These are phyloP conservation scores for Polychytrium aggregatum DNA, from an alignment of 192 early-diverging fungal genomes.

Conservation along the genomic window DNA sequence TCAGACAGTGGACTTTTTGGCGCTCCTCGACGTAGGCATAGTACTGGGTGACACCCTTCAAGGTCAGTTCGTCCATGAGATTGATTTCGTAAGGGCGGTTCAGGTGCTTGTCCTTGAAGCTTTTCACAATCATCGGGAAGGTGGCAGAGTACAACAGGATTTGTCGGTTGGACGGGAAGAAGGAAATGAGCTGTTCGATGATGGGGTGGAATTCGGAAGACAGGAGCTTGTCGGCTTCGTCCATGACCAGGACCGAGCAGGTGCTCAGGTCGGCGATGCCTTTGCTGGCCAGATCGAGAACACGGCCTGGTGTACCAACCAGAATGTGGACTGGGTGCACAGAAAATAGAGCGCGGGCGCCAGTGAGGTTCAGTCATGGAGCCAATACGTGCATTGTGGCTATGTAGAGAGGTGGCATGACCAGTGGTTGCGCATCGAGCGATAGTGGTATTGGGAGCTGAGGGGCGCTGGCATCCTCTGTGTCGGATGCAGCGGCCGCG, in stretches of 20 bases:
- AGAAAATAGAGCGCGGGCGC: too few species aligned
- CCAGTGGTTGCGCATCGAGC: too few species aligned
- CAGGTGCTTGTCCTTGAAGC: constrained; percentile 95
- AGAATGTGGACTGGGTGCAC: constrained; percentile 70
- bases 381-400: too few species aligned
- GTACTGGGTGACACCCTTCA: constrained; percentile 97
- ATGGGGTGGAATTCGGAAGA: constrained; percentile 98
- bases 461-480: too few species aligned
- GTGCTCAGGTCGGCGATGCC: constrained; percentile 84
- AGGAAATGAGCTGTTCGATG: constrained; percentile 90
- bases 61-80: constrained; percentile 97
- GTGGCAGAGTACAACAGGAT: constrained; percentile 96
- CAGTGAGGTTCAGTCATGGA: too few species aligned
- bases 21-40: constrained; percentile 98
- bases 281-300: constrained; percentile 93
- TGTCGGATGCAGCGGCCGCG: too few species aligned
- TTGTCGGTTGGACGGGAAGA: constrained; percentile 80
- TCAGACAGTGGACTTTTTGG: constrained; percentile 92
- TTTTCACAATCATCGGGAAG: constrained; percentile 95
- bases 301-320: constrained; percentile 93
- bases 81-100: constrained; percentile 98
- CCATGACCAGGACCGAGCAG: constrained; percentile 91
- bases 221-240: constrained; percentile 97
- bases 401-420: too few species aligned
- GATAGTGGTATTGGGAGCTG: too few species aligned